Evolutionary conservation across 441 rosid species (phyloP), one percentile per base, ranked within the genome.

Genomic region (Erodium trifolium): DNA sequence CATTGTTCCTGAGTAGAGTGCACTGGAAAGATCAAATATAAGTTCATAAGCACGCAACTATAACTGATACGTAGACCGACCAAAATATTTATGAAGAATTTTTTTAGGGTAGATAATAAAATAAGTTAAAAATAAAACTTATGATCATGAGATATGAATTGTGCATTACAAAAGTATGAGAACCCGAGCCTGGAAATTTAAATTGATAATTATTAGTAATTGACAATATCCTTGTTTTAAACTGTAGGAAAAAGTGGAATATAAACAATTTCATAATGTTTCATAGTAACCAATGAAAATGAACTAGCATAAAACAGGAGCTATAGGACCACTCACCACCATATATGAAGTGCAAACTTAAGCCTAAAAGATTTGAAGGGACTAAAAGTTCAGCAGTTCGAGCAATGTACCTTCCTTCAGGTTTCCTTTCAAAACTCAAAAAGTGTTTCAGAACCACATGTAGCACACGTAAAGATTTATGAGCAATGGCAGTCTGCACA

Each of bases 1-100:
- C 75, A 85, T 80, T 87, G 79, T 85, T 80, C 98, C 96, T 92
- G 98, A 87, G 86, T 84, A 88, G 88, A 93, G 88, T 82, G 84
- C 91, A 87, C 90, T 86, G 88, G 79, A 77, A 92, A 88, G 84
- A 82, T 93, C 96, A 88, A 82, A 87, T 84, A 87, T 86, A 87
- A 83, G 91, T 78, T 88, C 89, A 89, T 82, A 88, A 90, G 91
- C 85, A 80, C 63, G 35, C 37, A 71, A 72, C 76, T 55, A 79
- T 51, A 67, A 19, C 41, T 41, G 67, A 43, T 34, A 68, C 11
- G n/a, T 8, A 59, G 13, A 59, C 64, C 34, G 12, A 59, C 64
- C 64, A 59, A 18, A 19, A 59, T 7, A 59, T 9, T 59, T 59
- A 59, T 7, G 5, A 57, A 17, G 13, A 17, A 8, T 14, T 12